These are phyloP conservation scores for Trifolium subterraneum DNA, from an alignment of 306 rosid genomes.

Conservation along the genomic window DNA sequence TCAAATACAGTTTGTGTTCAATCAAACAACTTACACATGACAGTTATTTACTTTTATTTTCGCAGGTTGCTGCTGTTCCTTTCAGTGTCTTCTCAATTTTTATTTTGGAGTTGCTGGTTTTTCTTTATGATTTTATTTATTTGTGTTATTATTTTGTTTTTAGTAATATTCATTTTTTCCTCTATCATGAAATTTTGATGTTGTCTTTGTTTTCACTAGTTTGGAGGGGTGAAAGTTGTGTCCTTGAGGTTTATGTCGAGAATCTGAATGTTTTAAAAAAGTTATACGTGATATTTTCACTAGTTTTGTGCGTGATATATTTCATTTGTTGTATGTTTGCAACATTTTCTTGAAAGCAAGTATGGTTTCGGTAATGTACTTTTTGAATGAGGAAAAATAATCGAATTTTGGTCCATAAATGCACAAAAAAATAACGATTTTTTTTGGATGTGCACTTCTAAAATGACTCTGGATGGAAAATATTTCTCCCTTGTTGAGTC, in stretches of 20 bases:
- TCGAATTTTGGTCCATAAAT: too few species aligned
- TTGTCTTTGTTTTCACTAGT: slow-evolving; percentile 36
- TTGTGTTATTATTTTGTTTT: slow-evolving; percentile 38
- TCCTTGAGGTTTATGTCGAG: slow-evolving; percentile 27
- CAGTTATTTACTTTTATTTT: slow-evolving; percentile 15
- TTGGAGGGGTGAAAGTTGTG: slow-evolving; percentile 38
- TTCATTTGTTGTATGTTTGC: neutral
- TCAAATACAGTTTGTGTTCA: neutral
- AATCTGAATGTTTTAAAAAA: neutral
- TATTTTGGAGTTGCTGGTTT: slow-evolving; percentile 48
- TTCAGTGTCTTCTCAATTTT: slow-evolving; percentile 55
- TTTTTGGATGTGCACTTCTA: too few species aligned
- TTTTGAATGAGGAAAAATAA: too few species aligned
- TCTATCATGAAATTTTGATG: slow-evolving; percentile 33
- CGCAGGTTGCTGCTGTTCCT: slow-evolving; percentile 53
- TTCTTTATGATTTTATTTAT: neutral
- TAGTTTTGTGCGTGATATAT: neutral
- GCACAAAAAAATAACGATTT: too few species aligned
- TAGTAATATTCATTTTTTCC: slow-evolving; percentile 29
- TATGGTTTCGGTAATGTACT: too few species aligned
- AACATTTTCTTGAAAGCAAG: neutral
- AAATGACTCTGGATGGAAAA: too few species aligned
- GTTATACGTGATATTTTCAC: slow-evolving; percentile 25
- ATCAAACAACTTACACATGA: slow-evolving; percentile 22
- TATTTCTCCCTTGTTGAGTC: too few species aligned